Evolutionary conservation across 2,329 filamentous ascomycete species (phyloP), one percentile per base, ranked within the genome.

Genomic region (Monilinia fructicola): DNA sequence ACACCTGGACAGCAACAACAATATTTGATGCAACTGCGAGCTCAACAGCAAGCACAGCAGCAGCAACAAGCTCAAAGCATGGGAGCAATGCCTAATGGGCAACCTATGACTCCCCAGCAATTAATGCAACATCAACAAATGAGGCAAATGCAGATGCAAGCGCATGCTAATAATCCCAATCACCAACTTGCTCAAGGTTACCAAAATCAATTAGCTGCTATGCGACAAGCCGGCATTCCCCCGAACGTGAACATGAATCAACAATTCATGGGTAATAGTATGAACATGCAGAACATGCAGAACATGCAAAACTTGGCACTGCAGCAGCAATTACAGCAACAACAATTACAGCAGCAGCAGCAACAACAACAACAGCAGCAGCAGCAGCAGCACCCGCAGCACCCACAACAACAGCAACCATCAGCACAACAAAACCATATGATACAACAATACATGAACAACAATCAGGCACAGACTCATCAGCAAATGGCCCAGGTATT

Each of bases 11-110:
- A 71, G 63, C 74, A 71, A 69, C 68, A 70, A 28, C 70, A 71
- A 54, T 69, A 72, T 62, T 67, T 72, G 44, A 69, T 73, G 53
- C 69, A 70, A 68, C 69, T 72, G 67, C 68, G 68, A n/a, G 69
- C 69, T 52, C 72, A 73, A 46, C 69, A 70, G 16, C 60, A 59
- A 35, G 48, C 50, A 26, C 60, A 67, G 48, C 64, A 62, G 38
- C 64, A 61, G 18, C 58, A 63, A 10, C 56, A 66, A 26, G 64
- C 44, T 52, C 64, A 65, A 53, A 53, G 9, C 48, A 60, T 65
- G 54, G 46, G 46, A 53, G 23, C 31, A 38, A 55, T 63, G 28
- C 64, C 38, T 11, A 62, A 66, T 16, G 64, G 64, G 50, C 64
- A 63, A 48, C 64, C 31, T 46, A 50, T 66, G 58, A 62, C 58